Conservation (phyloP, 2,329 filamentous ascomycete genomes). For the Fusarium devonianum region DNA sequence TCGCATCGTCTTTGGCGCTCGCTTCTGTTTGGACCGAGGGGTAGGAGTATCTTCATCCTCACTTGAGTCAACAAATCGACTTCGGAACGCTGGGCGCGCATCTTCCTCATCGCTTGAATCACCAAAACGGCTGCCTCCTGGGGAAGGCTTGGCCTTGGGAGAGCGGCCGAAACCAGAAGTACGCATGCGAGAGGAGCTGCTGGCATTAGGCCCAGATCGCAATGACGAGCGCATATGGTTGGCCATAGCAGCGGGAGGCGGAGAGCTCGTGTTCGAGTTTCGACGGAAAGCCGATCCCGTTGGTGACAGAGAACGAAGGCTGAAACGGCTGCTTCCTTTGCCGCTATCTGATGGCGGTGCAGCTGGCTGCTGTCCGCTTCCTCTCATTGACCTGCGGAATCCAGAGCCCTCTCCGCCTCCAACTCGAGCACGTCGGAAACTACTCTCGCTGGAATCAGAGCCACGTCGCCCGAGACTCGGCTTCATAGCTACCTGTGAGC, state of each 20-base stretch:
- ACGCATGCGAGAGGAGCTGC: slow-evolving; percentile 48
- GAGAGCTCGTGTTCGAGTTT: slow-evolving; percentile 46
- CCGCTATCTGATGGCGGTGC: slow-evolving; percentile 41
- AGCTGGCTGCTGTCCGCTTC: slow-evolving; percentile 34
- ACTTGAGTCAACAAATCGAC: slow-evolving; percentile 76
- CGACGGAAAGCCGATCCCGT: slow-evolving; percentile 61
- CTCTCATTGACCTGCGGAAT: slow-evolving; percentile 79
- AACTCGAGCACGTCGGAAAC: slow-evolving; percentile 73
- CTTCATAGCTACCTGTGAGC: slow-evolving; percentile 35
- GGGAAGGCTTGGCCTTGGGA: slow-evolving; percentile 40
- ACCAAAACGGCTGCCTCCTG: slow-evolving; percentile 67
- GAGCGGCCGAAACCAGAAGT: slow-evolving; percentile 55
- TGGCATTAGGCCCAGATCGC: slow-evolving; percentile 51
- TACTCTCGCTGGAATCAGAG: slow-evolving; percentile 78
- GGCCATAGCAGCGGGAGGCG: slow-evolving; percentile 47
- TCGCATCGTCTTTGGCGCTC: slow-evolving; percentile 48
- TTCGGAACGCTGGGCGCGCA: slow-evolving; percentile 46
- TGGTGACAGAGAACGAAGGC: slow-evolving; percentile 75
- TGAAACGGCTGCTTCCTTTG: slow-evolving; percentile 66
- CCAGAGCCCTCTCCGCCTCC: slow-evolving; percentile 57
- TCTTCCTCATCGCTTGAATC: slow-evolving; percentile 75
- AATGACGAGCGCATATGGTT: slow-evolving; percentile 56
- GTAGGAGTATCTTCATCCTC: slow-evolving; percentile 61
- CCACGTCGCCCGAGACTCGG: slow-evolving; percentile 58
- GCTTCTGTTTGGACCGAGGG: slow-evolving; percentile 39